Evolutionary conservation across 768 basidiomycete species (phyloP), one percentile per base, ranked within the genome.

Genomic region (Boletus sensibilis): DNA sequence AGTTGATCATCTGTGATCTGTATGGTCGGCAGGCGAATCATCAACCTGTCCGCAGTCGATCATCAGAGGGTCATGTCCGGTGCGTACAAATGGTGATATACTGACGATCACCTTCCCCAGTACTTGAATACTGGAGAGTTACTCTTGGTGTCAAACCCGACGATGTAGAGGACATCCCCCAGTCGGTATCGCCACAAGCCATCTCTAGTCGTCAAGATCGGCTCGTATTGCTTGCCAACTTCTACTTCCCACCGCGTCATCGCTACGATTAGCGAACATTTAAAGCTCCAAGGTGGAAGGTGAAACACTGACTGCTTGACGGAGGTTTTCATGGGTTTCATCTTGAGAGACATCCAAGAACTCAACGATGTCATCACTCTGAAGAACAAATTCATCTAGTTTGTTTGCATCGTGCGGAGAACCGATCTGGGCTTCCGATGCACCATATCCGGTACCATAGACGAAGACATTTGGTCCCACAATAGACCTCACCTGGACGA

Each of bases 111-210:
- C 44, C 67, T 59, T 20, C 67, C 64, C 7, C 29, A 33, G 13
- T 48, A 55, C 12, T 47, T 57, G 38, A 68, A 58, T 11, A 63
- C 10, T 0, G 67, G 67, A 4, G 38, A 21, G 13, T 40, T 37
- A 3, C 23, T 43, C 21, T 60, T 41, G 1, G 52, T 1, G 20
- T 58, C 41, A 39, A 67, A 67, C 11, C 65, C 67, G 4, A 56
- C 16, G 23, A 68, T 52, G 1, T 29, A 39, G 10, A 68, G n/a
- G 5, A 68, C 16, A 21, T 68, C 66, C 2, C 67, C 60, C 4
- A 64, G 47, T 20, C 27, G 55, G 21, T 68, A 66, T 21, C 64
- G 57, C 67, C 67, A 68, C 35, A 68, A 47, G 1, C 67, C 67
- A 16, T 61, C 57, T 25, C 47, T 59, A 1, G 61, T 68, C 23